Evolutionary conservation across 305 asterid genomes (phyloP).

Genomic region (Caryopteris hybrid): DNA sequence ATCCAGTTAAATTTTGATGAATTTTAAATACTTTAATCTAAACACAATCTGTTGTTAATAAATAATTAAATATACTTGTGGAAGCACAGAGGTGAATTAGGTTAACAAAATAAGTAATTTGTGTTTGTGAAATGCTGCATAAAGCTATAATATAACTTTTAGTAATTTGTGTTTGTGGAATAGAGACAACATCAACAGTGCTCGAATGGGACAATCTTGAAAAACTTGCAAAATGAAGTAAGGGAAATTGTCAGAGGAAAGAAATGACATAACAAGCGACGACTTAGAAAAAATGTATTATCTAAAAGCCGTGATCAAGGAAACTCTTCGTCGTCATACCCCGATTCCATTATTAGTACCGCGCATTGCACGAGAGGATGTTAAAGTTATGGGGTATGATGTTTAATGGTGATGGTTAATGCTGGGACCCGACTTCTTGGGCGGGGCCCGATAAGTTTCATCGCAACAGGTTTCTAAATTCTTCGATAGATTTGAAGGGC

Average conservation of each 20-base stretch:
- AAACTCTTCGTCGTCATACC: not conserved
- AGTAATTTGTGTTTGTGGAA: too few species aligned
- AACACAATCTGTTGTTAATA: too few species aligned
- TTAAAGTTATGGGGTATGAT: slow-evolving; percentile 18
- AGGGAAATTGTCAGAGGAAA: slow-evolving; percentile 18
- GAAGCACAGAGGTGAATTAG: too few species aligned
- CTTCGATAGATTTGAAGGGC: not conserved
- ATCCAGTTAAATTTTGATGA: slow-evolving; percentile 23
- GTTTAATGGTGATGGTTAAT: not conserved
- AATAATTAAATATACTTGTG: too few species aligned
- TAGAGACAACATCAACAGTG: too few species aligned
- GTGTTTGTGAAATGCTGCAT: too few species aligned
- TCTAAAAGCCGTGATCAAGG: not conserved
- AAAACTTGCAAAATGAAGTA: slow-evolving; percentile 30
- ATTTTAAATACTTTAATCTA: too few species aligned
- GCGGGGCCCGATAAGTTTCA: not conserved
- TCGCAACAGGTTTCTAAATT: not conserved
- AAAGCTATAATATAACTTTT: too few species aligned
- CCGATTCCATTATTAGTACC: not conserved
- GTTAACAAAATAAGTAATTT: too few species aligned
- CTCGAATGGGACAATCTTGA: slow-evolving; percentile 4
- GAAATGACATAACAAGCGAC: slow-evolving; percentile 1
- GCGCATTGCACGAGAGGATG: not conserved
- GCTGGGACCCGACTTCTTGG: not conserved
- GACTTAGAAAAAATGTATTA: too few species aligned